phyloP scores from a whole-genome alignment of 148 eudicot species.

The Amaranthus palmeri region DNA sequence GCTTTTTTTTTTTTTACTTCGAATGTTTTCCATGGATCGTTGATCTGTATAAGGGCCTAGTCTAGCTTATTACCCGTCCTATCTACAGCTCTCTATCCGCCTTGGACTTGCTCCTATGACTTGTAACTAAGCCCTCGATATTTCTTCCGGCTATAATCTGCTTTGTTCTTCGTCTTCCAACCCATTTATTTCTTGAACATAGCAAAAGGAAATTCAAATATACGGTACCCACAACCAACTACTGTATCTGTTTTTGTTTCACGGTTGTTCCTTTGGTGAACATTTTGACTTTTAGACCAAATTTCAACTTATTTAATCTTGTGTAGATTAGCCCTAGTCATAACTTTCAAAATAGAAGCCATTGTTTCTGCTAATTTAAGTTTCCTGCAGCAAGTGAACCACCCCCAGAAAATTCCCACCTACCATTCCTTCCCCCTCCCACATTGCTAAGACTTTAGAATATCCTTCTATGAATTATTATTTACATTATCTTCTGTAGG shows the following conservation, averaged over 20 bases:
- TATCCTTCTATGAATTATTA: background rate
- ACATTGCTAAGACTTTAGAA: slow-evolving; percentile 10
- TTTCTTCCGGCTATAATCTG: background rate
- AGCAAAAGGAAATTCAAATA: background rate
- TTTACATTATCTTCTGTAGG: background rate
- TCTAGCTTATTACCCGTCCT: too few species aligned
- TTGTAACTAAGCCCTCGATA: too few species aligned
- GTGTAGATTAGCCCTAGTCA: background rate
- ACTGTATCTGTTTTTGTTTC: background rate
- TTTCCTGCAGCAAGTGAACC: slow-evolving; percentile 41
- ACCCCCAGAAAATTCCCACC: slow-evolving; percentile 43
- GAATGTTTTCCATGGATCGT: too few species aligned
- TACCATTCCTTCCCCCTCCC: slow-evolving; percentile 16
- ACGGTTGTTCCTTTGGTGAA: background rate
- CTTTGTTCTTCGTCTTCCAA: background rate
- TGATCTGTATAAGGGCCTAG: too few species aligned
- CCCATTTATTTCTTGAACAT: background rate
- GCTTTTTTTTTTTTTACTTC: background rate
- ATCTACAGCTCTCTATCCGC: too few species aligned
- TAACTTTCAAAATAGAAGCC: slow-evolving; percentile 7
- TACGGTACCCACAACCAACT: slow-evolving; percentile 5
- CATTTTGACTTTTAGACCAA: background rate
- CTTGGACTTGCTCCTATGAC: too few species aligned
- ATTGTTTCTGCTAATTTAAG: slow-evolving; percentile 29
- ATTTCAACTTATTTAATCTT: background rate